phyloP scores from a whole-genome alignment of 78 protist genomes.

The Protostelium mycophagum region DNA sequence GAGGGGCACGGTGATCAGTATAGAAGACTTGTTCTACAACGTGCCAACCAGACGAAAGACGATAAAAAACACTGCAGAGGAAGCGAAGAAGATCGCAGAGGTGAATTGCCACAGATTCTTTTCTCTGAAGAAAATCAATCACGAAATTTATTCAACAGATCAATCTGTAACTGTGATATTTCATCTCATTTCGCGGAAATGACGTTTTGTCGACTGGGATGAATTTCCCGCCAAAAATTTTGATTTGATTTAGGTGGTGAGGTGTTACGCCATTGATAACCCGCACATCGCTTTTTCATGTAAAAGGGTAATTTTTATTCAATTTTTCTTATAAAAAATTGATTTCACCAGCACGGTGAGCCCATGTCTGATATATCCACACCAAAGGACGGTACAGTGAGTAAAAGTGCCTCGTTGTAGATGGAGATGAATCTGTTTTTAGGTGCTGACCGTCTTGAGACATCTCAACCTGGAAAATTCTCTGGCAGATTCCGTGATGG shows the following conservation, averaged over 20 bases:
- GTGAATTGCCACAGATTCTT: too few relatives aligned
- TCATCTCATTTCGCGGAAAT: too few relatives aligned
- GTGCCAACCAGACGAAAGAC: slow-evolving; percentile 70
- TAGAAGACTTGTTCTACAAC: slow-evolving; percentile 94
- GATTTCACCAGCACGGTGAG: background rate
- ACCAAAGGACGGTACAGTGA: background rate
- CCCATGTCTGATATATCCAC: background rate
- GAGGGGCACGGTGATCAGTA: slow-evolving; percentile 63
- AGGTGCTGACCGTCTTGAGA: background rate
- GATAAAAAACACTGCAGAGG: slow-evolving; percentile 73
- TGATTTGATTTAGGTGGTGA: too few relatives aligned
- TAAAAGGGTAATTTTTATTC: background rate
- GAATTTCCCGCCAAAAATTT: too few relatives aligned
- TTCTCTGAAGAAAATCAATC: too few relatives aligned
- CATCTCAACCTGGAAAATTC: background rate
- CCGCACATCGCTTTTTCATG: background rate
- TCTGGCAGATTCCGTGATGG: background rate
- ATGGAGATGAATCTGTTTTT: too few relatives aligned
- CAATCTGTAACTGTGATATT: too few relatives aligned
- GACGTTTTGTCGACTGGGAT: too few relatives aligned
- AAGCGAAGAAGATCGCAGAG: slow-evolving; percentile 59
- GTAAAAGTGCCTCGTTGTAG: too few relatives aligned
- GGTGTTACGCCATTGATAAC: background rate
- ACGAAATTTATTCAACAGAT: too few relatives aligned
- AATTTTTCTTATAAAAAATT: too few relatives aligned